Conservation (phyloP, 306 rosid species). For the Lathyrus sativus region DNA sequence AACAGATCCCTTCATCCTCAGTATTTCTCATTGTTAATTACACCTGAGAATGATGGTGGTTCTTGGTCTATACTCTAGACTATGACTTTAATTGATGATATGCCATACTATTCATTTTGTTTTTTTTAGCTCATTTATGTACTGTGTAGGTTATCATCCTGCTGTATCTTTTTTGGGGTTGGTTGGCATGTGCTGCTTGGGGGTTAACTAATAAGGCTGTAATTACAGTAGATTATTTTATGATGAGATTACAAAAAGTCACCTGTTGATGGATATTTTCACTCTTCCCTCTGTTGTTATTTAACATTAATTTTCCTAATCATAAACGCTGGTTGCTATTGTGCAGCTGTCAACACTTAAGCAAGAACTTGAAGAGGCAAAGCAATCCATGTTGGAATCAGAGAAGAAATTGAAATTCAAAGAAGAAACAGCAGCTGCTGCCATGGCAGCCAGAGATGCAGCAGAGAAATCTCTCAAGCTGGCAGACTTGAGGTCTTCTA, state of each 20-base stretch:
- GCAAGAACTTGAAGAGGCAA: constrained; percentile 91
- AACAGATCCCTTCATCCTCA: not conserved
- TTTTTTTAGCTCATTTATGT: not conserved
- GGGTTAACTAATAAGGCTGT: constrained; percentile 8
- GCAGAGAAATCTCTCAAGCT: constrained; percentile 89
- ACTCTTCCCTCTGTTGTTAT: not conserved
- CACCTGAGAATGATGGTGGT: not conserved
- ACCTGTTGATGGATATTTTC: not conserved
- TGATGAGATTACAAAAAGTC: constrained; percentile 17
- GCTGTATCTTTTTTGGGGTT: not conserved
- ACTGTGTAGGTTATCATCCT: not conserved
- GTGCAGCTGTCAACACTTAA: constrained; percentile 74
- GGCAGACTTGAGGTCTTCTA: constrained; percentile 86
- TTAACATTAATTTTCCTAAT: constrained; percentile 35
- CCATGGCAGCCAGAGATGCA: constrained; percentile 99
- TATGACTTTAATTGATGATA: not conserved
- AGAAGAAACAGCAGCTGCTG: constrained; percentile 95
- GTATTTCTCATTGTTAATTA: not conserved
- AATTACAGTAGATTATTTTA: constrained; percentile 27
- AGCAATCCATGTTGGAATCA: constrained; percentile 71
- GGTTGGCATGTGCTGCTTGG: not conserved
- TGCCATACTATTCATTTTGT: not conserved
- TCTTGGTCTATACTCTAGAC: not conserved
- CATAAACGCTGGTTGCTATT: constrained; percentile 37
- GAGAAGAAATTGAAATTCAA: constrained; percentile 90